A percentile compares a stretch with the other conserved stretches of the same genome.
Conservation (phyloP, 768 basidiomycete species). For the Xanthoconium purpureum region DNA sequence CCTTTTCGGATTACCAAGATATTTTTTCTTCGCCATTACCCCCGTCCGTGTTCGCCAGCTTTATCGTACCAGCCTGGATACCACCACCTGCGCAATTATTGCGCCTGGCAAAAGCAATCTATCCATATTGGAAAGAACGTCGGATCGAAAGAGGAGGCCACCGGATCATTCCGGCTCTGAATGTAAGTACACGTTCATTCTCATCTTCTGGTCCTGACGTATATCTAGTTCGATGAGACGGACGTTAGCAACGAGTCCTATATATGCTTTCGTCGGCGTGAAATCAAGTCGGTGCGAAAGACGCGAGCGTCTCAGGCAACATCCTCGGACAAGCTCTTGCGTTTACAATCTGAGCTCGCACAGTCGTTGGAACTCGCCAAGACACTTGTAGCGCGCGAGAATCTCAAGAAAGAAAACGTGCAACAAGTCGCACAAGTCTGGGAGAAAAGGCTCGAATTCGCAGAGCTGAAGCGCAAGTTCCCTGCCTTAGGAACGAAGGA, state of each 20-base stretch:
- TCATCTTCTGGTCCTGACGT: neutral
- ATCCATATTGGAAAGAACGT: conserved; percentile 89
- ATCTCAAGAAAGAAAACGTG: conserved; percentile 63
- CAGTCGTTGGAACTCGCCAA: conserved; percentile 72
- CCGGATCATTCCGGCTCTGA: conserved; percentile 81
- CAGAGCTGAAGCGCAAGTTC: conserved; percentile 77
- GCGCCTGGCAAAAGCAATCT: conserved; percentile 69
- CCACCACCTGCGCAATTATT: conserved; percentile 61
- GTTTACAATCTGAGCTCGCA: conserved; percentile 73
- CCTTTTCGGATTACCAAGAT: conserved; percentile 71
- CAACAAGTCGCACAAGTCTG: conserved; percentile 64
- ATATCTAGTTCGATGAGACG: conserved; percentile 73
- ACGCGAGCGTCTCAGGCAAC: conserved; percentile 89
- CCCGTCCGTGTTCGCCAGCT: conserved; percentile 66
- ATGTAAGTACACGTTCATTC: conserved; percentile 50
- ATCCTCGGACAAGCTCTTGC: conserved; percentile 83
- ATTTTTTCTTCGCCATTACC: conserved; percentile 59
- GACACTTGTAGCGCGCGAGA: conserved; percentile 69
- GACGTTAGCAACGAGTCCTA: conserved; percentile 91
- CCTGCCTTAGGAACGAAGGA: conserved; percentile 56
- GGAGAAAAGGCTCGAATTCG: conserved; percentile 72
- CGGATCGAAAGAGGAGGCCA: conserved; percentile 78
- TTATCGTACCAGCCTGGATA: conserved; percentile 63
- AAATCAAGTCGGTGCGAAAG: conserved; percentile 91
- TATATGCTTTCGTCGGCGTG: conserved; percentile 93